Evolutionary conservation across 345 rosid genomes (phyloP), one percentile per base, ranked within the genome.

Genomic region (Eucalyptus melliodora): DNA sequence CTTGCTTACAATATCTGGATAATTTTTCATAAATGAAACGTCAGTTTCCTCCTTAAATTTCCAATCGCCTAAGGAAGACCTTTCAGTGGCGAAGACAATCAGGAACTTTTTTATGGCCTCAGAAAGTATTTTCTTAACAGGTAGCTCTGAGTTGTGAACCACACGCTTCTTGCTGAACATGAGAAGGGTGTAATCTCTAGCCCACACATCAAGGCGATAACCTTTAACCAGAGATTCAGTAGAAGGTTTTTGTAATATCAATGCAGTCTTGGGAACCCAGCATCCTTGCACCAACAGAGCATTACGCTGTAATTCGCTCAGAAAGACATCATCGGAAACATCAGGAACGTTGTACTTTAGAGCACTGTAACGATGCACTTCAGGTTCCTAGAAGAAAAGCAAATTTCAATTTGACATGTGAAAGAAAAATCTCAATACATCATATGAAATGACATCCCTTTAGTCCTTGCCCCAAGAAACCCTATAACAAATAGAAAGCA

Each of bases 271-370:
- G 62, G 95, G 94, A 87, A 91, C 93, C 99, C 99, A 98, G 42
- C 95, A 93, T 86, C 99, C 99, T 94, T 98, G 98, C 87, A 98
- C 95, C 90, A 98, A 91, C 50, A 86, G 89, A n/a, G 96, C 98
- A 92, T 90, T 67, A 59, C 92, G 85, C 89, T 95, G 94, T 90
- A 97, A 97, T 88, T 93, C 92, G 37, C n/a, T 88, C 87, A 96
- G 77, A 86, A 95, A 89, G 85, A 92, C 96, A 89, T 96, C 95
- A 90, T 88, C 90, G 7, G 96, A 88, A 88, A 89, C 90, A 86
- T 94, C 95, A 6, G 96, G 94, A 87, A 95, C 95, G 86, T 89
- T 95, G 90, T 96, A 92, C 95, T 92, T 95, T 27, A 98, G 94
- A 91, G 92, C 92, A 87, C 93, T 92, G 89, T 94, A 97, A 27